phyloP scores from a whole-genome alignment of 176 grass and related monocot genomes.

The Zoysia japonica region DNA sequence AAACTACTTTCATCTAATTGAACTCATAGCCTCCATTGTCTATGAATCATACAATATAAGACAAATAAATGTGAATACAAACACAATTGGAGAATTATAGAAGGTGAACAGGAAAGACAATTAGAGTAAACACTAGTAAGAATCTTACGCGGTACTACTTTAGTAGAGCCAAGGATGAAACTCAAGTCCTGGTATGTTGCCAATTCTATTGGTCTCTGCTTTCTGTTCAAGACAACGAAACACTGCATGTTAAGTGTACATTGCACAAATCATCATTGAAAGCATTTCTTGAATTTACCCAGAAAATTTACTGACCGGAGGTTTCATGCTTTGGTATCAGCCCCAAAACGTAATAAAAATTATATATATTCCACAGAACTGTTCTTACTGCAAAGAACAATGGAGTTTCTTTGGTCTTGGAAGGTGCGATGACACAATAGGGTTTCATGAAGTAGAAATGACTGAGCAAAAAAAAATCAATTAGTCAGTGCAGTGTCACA shows the following conservation, averaged over 20 bases:
- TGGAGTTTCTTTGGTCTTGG: slow-evolving; percentile 71
- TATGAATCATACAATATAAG: slow-evolving; percentile 21
- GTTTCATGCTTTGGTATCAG: slow-evolving; percentile 53
- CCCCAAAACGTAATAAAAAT: slow-evolving; percentile 55
- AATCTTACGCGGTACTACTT: slow-evolving; percentile 44
- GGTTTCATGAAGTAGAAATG: slow-evolving; percentile 52
- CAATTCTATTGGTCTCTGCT: slow-evolving; percentile 61
- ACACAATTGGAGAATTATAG: not conserved
- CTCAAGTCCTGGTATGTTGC: slow-evolving; percentile 60
- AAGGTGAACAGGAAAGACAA: not conserved
- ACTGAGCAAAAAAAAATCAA: slow-evolving; percentile 46
- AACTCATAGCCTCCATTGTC: not conserved
- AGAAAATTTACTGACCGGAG: slow-evolving; percentile 47
- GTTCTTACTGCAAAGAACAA: slow-evolving; percentile 63
- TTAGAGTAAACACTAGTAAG: not conserved
- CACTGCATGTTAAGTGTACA: not conserved
- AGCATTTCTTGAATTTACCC: not conserved
- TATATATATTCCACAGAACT: slow-evolving; percentile 50
- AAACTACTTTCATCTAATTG: slow-evolving; percentile 9
- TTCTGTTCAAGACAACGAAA: slow-evolving; percentile 47
- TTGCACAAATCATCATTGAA: not conserved
- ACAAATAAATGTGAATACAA: not conserved
- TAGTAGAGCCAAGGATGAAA: slow-evolving; percentile 56
- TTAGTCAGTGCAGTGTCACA: slow-evolving; percentile 25
- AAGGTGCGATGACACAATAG: slow-evolving; percentile 60